Evolutionary conservation across 2,329 filamentous ascomycete species (phyloP), one percentile per base, ranked within the genome.

Genomic region (Talaromyces sp.): DNA sequence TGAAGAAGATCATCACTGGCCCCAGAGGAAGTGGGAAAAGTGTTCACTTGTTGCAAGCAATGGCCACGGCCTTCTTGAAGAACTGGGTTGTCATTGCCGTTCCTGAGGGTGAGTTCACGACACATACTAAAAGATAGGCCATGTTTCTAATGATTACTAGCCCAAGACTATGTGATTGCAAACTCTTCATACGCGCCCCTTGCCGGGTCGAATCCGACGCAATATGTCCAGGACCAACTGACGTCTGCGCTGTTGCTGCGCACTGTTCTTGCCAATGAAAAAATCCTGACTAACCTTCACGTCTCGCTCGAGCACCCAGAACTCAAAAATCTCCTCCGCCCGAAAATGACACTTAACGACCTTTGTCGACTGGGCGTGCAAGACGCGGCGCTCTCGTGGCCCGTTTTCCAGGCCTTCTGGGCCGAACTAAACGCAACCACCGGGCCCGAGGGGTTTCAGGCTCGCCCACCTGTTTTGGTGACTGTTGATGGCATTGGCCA

Each of bases 51-150:
- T 80, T 96, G 52, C 93, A 98, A 78, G 89, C 89, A 43, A 86
- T 96, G 83, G 81, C 89, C 19, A 88, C 93, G 75, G 93, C 86
- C 1, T 87, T 93, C 66, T 73, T 93, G 69, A 91, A 91, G 73
- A 84, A 89, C 29, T 98, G 93, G 91, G 82, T 96, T 51, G 92
- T 98, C 53, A 82, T 99, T 61, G 89, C 90, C 70, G 83, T 98
- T 56, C 93, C 95, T 41, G 92, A 99, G 78, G 89, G 93, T 96
- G 81, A 68, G 82, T 24, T 6, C 41, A 10, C n/a, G n/a, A n/a
- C 43, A 51, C 8, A 32, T 26, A 55, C 26, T 43, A 56, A 24
- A 29, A 59, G n/a, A n/a, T n/a, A n/a, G n/a, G n/a, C n/a, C n/a
- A 24, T 6, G 14, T 11, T 31, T 27, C 26, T 52, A 26, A 58